A percentile compares a stretch with the other conserved stretches of the same genome.
These are phyloP conservation scores for Phlyctochytrium bullatum DNA, from an alignment of 192 early-diverging fungal genomes.

Conservation along the genomic window DNA sequence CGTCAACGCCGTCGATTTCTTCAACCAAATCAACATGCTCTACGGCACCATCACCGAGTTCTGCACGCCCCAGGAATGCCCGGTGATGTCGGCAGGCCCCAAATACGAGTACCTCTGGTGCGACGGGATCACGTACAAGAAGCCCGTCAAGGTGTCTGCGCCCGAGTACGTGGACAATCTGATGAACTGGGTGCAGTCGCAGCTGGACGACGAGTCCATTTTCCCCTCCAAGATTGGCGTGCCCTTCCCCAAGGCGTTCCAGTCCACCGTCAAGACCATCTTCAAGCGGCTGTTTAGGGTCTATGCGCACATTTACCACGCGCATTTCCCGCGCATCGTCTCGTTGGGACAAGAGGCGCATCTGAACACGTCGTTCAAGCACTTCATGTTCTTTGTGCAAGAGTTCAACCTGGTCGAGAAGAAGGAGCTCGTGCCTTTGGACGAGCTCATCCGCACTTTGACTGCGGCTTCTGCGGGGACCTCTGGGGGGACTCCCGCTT, in stretches of 20 bases:
- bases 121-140: constrained; percentile 78
- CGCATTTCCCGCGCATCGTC: constrained; percentile 75
- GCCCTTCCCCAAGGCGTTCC: constrained; percentile 76
- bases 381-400: constrained; percentile 90
- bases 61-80: constrained; percentile 86
- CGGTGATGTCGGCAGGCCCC: constrained; percentile 85
- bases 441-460: constrained; percentile 38
- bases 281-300: constrained; percentile 87
- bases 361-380: constrained; percentile 91
- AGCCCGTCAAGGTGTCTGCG: constrained; percentile 83
- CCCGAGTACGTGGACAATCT: constrained; percentile 88
- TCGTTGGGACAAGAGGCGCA: constrained; percentile 81
- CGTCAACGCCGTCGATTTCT: constrained; percentile 91
- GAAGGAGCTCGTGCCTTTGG: constrained; percentile 55
- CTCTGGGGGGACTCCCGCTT: too few relatives aligned
- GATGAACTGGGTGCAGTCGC: constrained; percentile 72
- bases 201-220: constrained; percentile 79
- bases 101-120: constrained; percentile 89
- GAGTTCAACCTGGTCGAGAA: constrained; percentile 78
- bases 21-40: constrained; percentile 94
- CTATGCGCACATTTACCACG: constrained; percentile 90
- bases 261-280: constrained; percentile 61
- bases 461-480: too few relatives aligned
- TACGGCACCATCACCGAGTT: constrained; percentile 73
- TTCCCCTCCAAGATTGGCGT: constrained; percentile 81